Evolutionary conservation across 768 basidiomycete species (phyloP).

Genomic region (Leccinum boreale): DNA sequence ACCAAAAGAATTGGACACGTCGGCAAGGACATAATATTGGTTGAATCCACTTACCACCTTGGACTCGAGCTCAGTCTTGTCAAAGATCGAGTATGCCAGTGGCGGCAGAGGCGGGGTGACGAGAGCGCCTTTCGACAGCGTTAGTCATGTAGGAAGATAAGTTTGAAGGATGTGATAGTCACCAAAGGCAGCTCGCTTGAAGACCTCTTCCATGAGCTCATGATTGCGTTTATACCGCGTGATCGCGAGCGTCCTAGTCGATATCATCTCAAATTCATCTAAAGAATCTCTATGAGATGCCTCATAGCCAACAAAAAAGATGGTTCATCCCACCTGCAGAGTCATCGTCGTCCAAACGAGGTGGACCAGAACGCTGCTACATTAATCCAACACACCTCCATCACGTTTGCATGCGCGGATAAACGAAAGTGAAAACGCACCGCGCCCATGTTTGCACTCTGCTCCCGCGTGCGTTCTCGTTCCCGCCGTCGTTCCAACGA

Average conservation of each 20-base stretch:
- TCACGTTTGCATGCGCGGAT: background rate
- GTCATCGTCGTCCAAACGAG: conserved; percentile 53
- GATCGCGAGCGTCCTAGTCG: conserved; percentile 67
- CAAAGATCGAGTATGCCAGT: conserved; percentile 62
- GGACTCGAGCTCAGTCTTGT: conserved; percentile 52
- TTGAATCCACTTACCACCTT: conserved; percentile 45
- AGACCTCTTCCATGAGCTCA: conserved; percentile 82
- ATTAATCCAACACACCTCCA: background rate
- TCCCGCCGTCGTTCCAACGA: conserved; percentile 62
- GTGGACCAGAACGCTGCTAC: conserved; percentile 32
- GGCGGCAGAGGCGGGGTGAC: conserved; percentile 35
- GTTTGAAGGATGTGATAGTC: background rate
- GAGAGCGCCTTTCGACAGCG: conserved; percentile 39
- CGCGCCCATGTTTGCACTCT: conserved; percentile 39
- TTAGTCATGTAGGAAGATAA: background rate
- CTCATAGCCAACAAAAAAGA: background rate
- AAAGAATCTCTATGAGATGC: background rate
- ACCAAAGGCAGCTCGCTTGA: conserved; percentile 69
- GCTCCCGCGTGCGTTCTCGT: conserved; percentile 51
- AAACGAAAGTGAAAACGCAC: conserved; percentile 29
- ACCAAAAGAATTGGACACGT: background rate
- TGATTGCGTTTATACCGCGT: conserved; percentile 78
- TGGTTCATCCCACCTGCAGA: conserved; percentile 48
- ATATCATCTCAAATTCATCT: conserved; percentile 71
- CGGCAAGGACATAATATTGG: background rate